Percentiles rank a stretch among this genome's conserved stretches.
phyloP scores from a whole-genome alignment of 129 eudicot genomes.

The Ambrosia trifida region DNA sequence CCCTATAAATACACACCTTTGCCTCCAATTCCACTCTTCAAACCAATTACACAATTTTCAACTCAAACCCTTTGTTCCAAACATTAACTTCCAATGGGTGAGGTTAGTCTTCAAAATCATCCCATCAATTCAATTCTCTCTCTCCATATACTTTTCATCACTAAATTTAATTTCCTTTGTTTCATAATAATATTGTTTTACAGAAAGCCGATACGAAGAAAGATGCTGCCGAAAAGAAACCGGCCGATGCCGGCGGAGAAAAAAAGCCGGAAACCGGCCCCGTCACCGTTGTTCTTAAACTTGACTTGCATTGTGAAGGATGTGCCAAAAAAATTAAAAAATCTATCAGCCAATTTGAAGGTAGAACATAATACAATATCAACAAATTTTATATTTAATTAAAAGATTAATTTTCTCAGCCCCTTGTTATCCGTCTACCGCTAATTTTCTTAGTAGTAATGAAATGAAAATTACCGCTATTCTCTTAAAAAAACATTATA shows the following conservation, averaged over 20 bases:
- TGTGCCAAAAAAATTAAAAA: constrained; percentile 59
- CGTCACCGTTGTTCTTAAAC: constrained; percentile 54
- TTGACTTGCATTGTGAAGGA: constrained; percentile 81
- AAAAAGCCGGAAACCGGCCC: constrained; percentile 40
- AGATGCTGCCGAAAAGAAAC: constrained; percentile 45
- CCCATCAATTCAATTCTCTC: neutral
- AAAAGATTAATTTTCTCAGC: neutral
- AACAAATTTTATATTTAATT: neutral
- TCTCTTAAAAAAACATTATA: neutral
- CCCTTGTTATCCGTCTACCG: too few relatives aligned
- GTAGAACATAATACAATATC: constrained; percentile 29
- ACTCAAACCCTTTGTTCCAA: neutral
- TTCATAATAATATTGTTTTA: neutral
- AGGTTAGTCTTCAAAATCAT: constrained; percentile 32
- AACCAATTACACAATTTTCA: constrained; percentile 24
- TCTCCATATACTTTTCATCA: neutral
- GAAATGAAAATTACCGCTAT: too few relatives aligned
- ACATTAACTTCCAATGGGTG: constrained; percentile 39
- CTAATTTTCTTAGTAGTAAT: too few relatives aligned
- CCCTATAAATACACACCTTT: constrained; percentile 42
- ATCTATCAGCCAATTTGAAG: constrained; percentile 47
- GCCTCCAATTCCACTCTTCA: constrained; percentile 50
- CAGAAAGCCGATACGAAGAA: constrained; percentile 54
- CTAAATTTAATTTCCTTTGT: neutral
- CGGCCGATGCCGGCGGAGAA: constrained; percentile 3